A percentile compares a stretch with the other conserved stretches of the same genome.
phyloP scores from a whole-genome alignment of 2,329 filamentous ascomycete species.

The Aspergillus awamori region DNA sequence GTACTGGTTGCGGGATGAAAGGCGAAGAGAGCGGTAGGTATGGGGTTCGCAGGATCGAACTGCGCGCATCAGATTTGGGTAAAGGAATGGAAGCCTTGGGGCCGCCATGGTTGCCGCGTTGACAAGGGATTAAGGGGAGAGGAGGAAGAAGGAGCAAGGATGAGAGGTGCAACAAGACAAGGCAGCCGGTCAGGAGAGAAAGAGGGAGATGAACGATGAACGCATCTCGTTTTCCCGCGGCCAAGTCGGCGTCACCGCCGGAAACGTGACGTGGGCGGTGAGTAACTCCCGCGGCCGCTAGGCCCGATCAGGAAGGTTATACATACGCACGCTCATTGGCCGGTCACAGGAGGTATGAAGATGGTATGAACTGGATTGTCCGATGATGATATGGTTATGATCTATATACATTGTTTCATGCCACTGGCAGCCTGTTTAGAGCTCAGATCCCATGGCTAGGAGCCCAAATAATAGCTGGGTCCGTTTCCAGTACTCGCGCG shows the following conservation, averaged over 20 bases:
- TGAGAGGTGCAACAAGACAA: background rate
- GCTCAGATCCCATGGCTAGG: conserved; percentile 49
- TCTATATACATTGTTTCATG: conserved; percentile 5
- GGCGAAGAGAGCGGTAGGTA: conserved; percentile 47
- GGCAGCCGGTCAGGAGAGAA: conserved; percentile 10
- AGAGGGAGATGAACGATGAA: conserved; percentile 4
- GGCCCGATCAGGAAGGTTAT: background rate
- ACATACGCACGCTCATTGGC: conserved; percentile 6
- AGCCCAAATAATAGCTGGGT: conserved; percentile 81
- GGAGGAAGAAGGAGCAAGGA: conserved; percentile 5
- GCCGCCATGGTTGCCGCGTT: conserved; percentile 57
- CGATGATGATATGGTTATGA: too few relatives aligned
- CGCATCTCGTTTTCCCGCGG: conserved; percentile 28
- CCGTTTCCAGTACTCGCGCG: conserved; percentile 79
- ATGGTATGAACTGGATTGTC: background rate
- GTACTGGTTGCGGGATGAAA: conserved; percentile 33
- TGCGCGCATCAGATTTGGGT: conserved; percentile 66
- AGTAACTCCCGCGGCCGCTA: conserved; percentile 24
- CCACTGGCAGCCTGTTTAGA: background rate
- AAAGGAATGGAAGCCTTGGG: conserved; percentile 67
- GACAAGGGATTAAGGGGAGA: conserved; percentile 15
- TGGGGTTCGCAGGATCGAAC: conserved; percentile 53
- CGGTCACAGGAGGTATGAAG: background rate
- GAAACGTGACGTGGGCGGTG: conserved; percentile 33
- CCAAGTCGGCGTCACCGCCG: conserved; percentile 22